Percentiles rank a stretch among this genome's conserved stretches.
Conservation (phyloP, 805 yeast genomes). For the Wickerhamiella qilinensis region DNA sequence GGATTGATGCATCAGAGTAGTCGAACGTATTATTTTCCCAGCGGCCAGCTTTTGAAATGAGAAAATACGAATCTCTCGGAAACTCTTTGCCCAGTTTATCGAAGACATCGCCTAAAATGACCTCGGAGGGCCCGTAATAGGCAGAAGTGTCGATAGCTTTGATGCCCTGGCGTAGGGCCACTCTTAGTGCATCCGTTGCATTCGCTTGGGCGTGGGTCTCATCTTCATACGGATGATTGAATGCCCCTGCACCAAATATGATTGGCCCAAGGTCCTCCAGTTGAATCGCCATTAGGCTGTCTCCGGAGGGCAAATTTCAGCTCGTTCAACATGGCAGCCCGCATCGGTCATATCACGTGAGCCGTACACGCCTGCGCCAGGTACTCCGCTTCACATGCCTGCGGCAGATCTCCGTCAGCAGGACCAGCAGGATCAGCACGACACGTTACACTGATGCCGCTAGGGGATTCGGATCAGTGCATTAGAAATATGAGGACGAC, state of each 20-base stretch:
- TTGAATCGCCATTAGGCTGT: conserved; percentile 1
- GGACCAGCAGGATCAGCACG: too few relatives aligned
- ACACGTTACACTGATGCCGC: too few relatives aligned
- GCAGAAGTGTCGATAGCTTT: conserved; percentile 84
- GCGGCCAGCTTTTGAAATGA: conserved; percentile 82
- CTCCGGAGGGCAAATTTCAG: too few relatives aligned
- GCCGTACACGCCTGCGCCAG: too few relatives aligned
- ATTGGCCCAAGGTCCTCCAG: conserved; percentile 24
- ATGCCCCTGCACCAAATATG: conserved; percentile 76
- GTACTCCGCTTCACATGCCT: too few relatives aligned
- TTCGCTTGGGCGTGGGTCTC: conserved; percentile 50
- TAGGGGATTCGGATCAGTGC: too few relatives aligned
- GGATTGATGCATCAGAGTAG: conserved; percentile 45
- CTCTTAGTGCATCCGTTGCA: conserved; percentile 35
- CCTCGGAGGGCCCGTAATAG: conserved; percentile 81
- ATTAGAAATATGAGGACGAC: too few relatives aligned
- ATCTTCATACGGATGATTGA: conserved; percentile 51
- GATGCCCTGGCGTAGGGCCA: conserved; percentile 52
- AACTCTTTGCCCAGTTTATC: conserved; percentile 22
- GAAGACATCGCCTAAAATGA: conserved; percentile 53
- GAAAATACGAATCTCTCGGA: conserved; percentile 45
- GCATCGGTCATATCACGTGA: too few relatives aligned
- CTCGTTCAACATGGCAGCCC: too few relatives aligned
- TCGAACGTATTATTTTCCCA: conserved; percentile 53
- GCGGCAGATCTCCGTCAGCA: too few relatives aligned